These are phyloP conservation scores for Russula sp. DNA, from an alignment of 768 basidiomycete species.

Conservation along the genomic window DNA sequence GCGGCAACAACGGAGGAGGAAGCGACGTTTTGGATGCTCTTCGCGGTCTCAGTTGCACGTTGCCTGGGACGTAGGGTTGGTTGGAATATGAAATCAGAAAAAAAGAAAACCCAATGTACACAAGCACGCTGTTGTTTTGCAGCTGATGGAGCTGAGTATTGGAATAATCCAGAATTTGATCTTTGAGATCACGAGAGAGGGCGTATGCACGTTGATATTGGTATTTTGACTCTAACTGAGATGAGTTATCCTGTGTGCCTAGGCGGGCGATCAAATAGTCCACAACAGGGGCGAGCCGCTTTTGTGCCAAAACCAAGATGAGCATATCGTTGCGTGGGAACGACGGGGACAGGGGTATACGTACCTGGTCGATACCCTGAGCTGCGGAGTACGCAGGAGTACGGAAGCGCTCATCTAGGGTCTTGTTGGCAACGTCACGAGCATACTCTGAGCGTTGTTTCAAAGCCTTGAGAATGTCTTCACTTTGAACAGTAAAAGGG, in stretches of 20 bases:
- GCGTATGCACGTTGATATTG: conserved; percentile 71
- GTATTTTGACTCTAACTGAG: conserved; percentile 50
- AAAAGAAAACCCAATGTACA: conserved; percentile 38
- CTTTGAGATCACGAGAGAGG: conserved; percentile 56
- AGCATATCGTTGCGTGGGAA: conserved; percentile 18
- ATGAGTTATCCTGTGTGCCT: conserved; percentile 42
- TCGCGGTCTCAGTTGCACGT: conserved; percentile 61
- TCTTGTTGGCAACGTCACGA: conserved; percentile 50
- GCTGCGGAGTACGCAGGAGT: conserved; percentile 55
- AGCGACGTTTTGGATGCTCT: conserved; percentile 52
- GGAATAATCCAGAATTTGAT: conserved; percentile 57
- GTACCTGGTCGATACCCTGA: conserved; percentile 66
- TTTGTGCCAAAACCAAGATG: conserved; percentile 4
- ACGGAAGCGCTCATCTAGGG: conserved; percentile 57
- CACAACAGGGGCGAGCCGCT: conserved; percentile 71
- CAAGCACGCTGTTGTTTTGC: conserved; percentile 54
- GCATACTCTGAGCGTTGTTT: conserved; percentile 51
- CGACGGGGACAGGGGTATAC: conserved; percentile 18
- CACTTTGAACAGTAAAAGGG: conserved; percentile 66
- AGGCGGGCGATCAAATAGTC: conserved; percentile 49
- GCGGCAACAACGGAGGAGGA: conserved; percentile 49
- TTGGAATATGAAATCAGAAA: not conserved
- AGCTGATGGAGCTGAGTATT: conserved; percentile 65
- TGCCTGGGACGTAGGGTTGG: conserved; percentile 37
- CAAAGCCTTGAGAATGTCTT: conserved; percentile 57